Base-by-base conservation (phyloP, 2,329 filamentous ascomycete genomes). In the Botrytis pseudocinerea region DNA sequence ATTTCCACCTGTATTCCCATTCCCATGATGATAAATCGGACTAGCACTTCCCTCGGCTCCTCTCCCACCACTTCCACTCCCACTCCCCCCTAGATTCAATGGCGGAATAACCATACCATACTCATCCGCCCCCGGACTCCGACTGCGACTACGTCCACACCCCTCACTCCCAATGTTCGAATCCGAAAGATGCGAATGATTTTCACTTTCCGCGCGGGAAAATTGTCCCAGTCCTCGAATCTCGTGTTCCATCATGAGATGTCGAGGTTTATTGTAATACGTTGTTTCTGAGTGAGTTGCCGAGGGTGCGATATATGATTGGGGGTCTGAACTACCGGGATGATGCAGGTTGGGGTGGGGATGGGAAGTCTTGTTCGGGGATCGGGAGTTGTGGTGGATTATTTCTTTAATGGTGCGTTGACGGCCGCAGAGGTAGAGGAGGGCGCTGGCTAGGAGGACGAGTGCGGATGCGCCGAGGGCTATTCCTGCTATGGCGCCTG, bases 401-500 rank as follows among this genome's bases (percentile, higher is more conserved):
- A 78, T 70, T 69, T 78, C 78, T 32, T 69, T 71, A 10, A 78
- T 59, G 48, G 74, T 78, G 8, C 71, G 72, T 73, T 79, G 78
- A 2, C 78, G 76, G 7, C 76, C 76, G 42, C 78, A 79, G 40
- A 78, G 66, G 51, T 79, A 79, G 20, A 79, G 42, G 7, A 78
- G 42, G 0, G 70, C 73, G 25, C 70, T 73, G 16, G 62, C 75
- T 10, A 79, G 61, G 9, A 79, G 8, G 8, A 76, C 14, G 28
- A 79, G 73, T 2, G 75, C 75, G 25, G 74, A 65, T 32, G 73
- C 78, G 20, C 77, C 78, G 35, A 79, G 75, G 3, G 68, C 74
- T 46, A 79, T 77, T 2, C 78, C 78, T 32, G 73, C 76, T n/a
- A 79, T 78, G 16, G 76, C 76, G 4, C 78, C 78, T 25, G 51